Conservation (phyloP, 2,329 filamentous ascomycete species). For the Colletotrichum sp. region DNA sequence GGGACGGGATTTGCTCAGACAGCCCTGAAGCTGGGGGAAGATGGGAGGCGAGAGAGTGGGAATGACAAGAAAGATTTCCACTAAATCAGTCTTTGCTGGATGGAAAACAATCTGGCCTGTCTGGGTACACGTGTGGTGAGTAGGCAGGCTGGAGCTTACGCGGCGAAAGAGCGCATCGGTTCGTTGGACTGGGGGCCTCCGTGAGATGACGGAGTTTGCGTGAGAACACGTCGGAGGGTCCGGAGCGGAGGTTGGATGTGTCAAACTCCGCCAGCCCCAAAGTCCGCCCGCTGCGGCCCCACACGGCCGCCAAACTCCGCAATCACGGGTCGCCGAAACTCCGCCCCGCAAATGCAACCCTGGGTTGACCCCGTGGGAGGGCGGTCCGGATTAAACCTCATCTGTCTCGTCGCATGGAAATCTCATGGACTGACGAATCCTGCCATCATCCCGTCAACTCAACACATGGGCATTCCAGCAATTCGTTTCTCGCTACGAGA, state of each 20-base stretch:
- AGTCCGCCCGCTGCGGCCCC: conserved; percentile 16
- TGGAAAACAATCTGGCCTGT: not conserved
- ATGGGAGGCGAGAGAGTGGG: not conserved
- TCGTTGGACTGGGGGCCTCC: not conserved
- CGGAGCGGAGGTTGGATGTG: conserved; percentile 2
- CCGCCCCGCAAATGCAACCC: not conserved
- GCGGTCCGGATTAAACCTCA: not conserved
- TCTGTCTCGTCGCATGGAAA: not conserved
- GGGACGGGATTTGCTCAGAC: not conserved
- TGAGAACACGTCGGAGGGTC: not conserved
- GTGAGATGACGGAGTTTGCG: not conserved
- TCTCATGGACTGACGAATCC: not conserved
- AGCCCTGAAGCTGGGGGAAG: not conserved
- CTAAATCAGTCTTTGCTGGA: not conserved
- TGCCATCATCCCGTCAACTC: not conserved
- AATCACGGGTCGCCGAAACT: conserved; percentile 3
- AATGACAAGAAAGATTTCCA: not conserved
- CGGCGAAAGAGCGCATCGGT: not conserved
- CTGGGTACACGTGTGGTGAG: not conserved
- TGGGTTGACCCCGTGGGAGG: not conserved
- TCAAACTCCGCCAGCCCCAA: conserved; percentile 8
- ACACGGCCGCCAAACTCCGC: not conserved
- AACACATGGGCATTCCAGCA: not conserved
- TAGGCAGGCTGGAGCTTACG: not conserved
- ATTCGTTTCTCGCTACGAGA: not conserved